These are phyloP conservation scores for Aspergillus cejpii DNA, from an alignment of 2,329 filamentous ascomycete species.

Conservation along the genomic window DNA sequence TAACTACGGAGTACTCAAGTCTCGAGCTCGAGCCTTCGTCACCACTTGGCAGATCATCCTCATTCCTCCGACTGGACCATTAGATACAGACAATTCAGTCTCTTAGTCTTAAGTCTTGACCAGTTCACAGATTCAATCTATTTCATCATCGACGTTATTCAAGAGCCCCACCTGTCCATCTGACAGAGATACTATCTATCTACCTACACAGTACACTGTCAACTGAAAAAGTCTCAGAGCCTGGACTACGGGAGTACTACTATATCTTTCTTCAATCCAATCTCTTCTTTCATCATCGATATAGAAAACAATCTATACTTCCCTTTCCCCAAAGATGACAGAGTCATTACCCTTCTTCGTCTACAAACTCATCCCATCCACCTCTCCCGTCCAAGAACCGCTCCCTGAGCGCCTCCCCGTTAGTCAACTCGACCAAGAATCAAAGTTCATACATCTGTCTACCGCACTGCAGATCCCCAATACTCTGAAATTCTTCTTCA, in stretches of 20 bases:
- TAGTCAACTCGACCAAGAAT: slow-evolving; percentile 32
- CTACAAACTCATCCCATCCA: slow-evolving; percentile 37
- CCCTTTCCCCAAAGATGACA: slow-evolving; percentile 11
- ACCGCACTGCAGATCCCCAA: slow-evolving; percentile 34
- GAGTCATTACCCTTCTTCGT: slow-evolving; percentile 27
- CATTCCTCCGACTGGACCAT: too few relatives aligned
- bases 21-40: too few relatives aligned
- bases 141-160: neutral
- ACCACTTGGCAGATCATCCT: too few relatives aligned
- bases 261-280: too few relatives aligned
- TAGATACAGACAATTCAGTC: too few relatives aligned
- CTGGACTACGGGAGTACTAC: too few relatives aligned
- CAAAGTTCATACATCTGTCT: slow-evolving; percentile 37
- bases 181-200: too few relatives aligned
- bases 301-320: neutral
- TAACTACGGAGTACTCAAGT: too few relatives aligned
- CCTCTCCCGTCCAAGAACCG: slow-evolving; percentile 30
- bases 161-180: neutral
- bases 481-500: slow-evolving; percentile 35
- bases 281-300: neutral
- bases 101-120: too few relatives aligned
- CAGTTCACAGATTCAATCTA: too few relatives aligned
- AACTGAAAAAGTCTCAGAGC: too few relatives aligned
- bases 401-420: slow-evolving; percentile 33
- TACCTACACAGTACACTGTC: neutral